These are phyloP conservation scores for Calonectria multiphialidica DNA, from an alignment of 2,329 filamentous ascomycete genomes.

Conservation along the genomic window DNA sequence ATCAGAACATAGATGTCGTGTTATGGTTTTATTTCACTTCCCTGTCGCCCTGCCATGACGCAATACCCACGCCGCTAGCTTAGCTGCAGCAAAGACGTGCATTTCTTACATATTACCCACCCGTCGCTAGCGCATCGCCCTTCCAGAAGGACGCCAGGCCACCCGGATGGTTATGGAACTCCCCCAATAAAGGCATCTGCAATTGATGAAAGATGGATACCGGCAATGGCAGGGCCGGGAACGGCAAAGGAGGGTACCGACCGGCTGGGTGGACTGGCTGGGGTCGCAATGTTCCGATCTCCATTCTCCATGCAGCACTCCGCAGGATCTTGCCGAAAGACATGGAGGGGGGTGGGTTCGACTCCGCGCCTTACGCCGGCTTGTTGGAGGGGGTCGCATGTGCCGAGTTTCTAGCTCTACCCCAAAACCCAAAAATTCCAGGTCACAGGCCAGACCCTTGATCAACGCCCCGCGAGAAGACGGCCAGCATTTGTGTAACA, in stretches of 20 bases:
- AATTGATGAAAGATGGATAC: neutral
- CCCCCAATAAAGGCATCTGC: neutral
- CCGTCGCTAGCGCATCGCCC: neutral
- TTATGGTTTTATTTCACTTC: neutral
- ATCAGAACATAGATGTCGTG: neutral
- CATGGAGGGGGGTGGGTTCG: neutral
- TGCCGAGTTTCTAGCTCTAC: neutral
- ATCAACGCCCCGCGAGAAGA: neutral
- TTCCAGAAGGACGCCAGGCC: neutral
- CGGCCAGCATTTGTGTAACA: neutral
- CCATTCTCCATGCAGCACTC: neutral
- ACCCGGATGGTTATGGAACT: neutral
- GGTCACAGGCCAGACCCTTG: neutral
- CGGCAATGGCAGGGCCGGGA: neutral
- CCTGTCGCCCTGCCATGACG: neutral
- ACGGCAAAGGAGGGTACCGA: neutral
- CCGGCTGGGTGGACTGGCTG: neutral
- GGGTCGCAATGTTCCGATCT: constrained; percentile 5
- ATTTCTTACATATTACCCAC: neutral
- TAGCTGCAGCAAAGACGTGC: neutral
- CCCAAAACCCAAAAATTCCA: neutral
- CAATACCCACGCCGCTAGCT: neutral
- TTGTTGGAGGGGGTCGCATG: neutral
- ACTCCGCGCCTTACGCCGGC: neutral
- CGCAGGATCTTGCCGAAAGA: constrained; percentile 2